These are phyloP conservation scores for Nepenthes mirabilis DNA, from an alignment of 148 eudicot genomes.

Conservation along the genomic window DNA sequence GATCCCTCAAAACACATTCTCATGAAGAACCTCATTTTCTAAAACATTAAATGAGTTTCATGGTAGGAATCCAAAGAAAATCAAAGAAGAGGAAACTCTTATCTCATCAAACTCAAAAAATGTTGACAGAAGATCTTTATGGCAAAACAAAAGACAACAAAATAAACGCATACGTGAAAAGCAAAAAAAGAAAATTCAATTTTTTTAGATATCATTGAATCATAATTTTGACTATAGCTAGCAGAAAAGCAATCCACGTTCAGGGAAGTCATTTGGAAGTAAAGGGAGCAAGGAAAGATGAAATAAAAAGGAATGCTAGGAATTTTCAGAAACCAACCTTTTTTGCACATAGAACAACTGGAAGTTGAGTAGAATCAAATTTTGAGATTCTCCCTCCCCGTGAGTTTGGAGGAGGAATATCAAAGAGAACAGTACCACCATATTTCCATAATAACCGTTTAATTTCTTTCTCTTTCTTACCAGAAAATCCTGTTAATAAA, in stretches of 20 bases:
- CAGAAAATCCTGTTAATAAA: slow-evolving; percentile 70
- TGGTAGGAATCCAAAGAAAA: no score
- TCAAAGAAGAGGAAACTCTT: no score
- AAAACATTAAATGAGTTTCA: no score
- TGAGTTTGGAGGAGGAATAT: slow-evolving; percentile 46
- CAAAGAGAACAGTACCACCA: slow-evolving; percentile 72
- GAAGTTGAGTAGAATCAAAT: slow-evolving; percentile 38
- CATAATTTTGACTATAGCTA: background rate
- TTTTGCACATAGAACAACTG: slow-evolving; percentile 52
- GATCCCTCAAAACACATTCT: no score
- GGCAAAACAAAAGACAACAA: no score
- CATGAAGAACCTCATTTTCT: no score
- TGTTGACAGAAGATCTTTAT: no score
- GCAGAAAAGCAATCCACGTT: background rate
- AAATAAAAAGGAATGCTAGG: background rate
- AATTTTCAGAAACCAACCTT: slow-evolving; percentile 32
- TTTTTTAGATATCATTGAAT: no score
- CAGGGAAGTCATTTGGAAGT: background rate
- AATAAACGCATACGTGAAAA: no score
- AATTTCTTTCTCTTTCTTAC: slow-evolving; percentile 50
- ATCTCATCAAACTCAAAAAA: no score
- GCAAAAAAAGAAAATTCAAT: no score
- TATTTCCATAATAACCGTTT: slow-evolving; percentile 46
- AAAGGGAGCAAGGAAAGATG: background rate
- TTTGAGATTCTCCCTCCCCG: slow-evolving; percentile 36